Conservation (phyloP, 2,329 filamentous ascomycete species). For the Neopestalotiopsis clavispora region DNA sequence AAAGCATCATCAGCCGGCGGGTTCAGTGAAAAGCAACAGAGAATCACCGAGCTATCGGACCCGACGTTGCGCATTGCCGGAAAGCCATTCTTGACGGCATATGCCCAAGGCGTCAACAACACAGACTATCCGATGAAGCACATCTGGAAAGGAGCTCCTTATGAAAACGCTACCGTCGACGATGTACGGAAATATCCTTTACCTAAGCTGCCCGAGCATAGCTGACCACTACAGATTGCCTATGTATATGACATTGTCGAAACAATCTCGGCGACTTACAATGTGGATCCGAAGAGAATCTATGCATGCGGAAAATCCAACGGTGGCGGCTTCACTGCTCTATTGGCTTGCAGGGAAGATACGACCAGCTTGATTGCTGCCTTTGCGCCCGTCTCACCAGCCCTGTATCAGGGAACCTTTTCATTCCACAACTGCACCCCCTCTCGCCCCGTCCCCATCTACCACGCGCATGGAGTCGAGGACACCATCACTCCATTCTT, state of each 20-base stretch:
- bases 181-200: slow-evolving; percentile 18
- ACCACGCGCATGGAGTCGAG: slow-evolving; percentile 25
- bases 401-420: slow-evolving; percentile 24
- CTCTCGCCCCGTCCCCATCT: slow-evolving; percentile 21
- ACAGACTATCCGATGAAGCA: slow-evolving; percentile 29
- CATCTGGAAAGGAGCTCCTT: slow-evolving; percentile 31
- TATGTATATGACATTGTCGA: slow-evolving; percentile 31
- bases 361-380: slow-evolving; percentile 24
- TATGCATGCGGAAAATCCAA: slow-evolving; percentile 28
- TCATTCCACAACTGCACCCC: slow-evolving; percentile 24
- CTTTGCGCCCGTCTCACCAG: slow-evolving; percentile 25
- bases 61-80: slow-evolving; percentile 28
- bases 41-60: slow-evolving; percentile 30
- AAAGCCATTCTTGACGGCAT: slow-evolving; percentile 29
- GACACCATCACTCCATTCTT: slow-evolving; percentile 24
- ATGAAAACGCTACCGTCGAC: slow-evolving; percentile 30
- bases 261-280: slow-evolving; percentile 26
- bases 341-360: slow-evolving; percentile 25
- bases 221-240: slow-evolving; percentile 21
- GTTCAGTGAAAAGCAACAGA: slow-evolving; percentile 29
- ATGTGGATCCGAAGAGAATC: slow-evolving; percentile 23
- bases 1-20: slow-evolving; percentile 23
- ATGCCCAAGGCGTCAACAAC: slow-evolving; percentile 31
- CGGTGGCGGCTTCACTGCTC: slow-evolving; percentile 26
- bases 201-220: neutral